phyloP scores from a whole-genome alignment of 2,329 filamentous ascomycete genomes.

The Colletotrichum sp. region DNA sequence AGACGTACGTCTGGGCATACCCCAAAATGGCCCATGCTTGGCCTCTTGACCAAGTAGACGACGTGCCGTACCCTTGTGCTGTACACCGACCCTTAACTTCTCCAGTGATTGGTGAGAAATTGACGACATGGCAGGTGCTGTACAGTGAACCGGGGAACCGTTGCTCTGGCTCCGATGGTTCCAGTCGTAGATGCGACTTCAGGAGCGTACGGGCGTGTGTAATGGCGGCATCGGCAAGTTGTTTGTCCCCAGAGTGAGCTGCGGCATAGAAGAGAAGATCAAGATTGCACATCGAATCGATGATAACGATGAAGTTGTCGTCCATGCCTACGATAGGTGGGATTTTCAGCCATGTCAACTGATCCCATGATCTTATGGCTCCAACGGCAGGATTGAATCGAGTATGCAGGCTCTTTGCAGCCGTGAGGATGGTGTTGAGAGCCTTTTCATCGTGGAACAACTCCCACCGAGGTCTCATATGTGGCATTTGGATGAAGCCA shows the following conservation, averaged over 20 bases:
- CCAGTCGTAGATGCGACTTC: neutral
- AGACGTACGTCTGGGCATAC: conserved; percentile 50
- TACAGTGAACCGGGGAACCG: neutral
- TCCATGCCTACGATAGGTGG: conserved; percentile 29
- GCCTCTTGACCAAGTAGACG: conserved; percentile 52
- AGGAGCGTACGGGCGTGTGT: conserved; percentile 42
- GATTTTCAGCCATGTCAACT: conserved; percentile 27
- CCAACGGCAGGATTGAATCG: neutral
- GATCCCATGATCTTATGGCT: neutral
- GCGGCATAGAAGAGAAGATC: conserved; percentile 42
- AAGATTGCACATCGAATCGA: conserved; percentile 46
- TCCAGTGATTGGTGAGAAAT: neutral
- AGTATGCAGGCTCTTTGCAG: neutral
- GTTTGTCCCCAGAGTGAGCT: conserved; percentile 28
- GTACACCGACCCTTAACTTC: conserved; percentile 30
- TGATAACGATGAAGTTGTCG: conserved; percentile 40
- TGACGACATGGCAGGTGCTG: neutral
- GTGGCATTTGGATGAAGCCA: conserved; percentile 56
- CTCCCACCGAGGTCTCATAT: conserved; percentile 51
- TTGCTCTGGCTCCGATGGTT: neutral
- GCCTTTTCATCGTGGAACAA: conserved; percentile 40
- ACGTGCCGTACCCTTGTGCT: conserved; percentile 47
- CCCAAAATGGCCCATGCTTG: conserved; percentile 55
- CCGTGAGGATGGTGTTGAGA: conserved; percentile 42
- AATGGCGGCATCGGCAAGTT: conserved; percentile 38